Evolutionary conservation across 2,329 filamentous ascomycete genomes (phyloP).

Genomic region (Alternaria dauci): DNA sequence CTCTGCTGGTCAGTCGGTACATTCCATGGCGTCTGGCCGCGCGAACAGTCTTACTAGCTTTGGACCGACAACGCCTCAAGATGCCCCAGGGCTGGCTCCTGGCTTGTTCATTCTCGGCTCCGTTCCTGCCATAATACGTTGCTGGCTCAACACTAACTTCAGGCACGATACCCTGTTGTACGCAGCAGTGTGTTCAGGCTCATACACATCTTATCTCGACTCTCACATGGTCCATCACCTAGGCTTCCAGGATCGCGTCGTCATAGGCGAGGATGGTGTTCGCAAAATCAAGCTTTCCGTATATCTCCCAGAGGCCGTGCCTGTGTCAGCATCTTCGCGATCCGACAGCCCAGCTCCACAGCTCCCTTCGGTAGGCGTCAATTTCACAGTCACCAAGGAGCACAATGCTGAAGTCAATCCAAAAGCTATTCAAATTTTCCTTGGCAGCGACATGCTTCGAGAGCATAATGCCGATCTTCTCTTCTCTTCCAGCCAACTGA

Average conservation of each 20-base stretch:
- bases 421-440: slow-evolving; percentile 80
- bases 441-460: slow-evolving; percentile 88
- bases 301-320: slow-evolving; percentile 89
- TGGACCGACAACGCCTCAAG: slow-evolving; percentile 79
- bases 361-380: slow-evolving; percentile 80
- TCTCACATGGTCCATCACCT: slow-evolving; percentile 77
- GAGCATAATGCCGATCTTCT: slow-evolving; percentile 88
- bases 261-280: slow-evolving; percentile 70
- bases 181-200: slow-evolving; percentile 90
- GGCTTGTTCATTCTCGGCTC: slow-evolving; percentile 86
- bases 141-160: slow-evolving; percentile 91
- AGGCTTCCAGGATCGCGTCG: slow-evolving; percentile 71
- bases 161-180: slow-evolving; percentile 90
- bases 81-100: slow-evolving; percentile 78
- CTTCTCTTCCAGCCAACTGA: slow-evolving; percentile 90
- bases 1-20: slow-evolving; percentile 84
- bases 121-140: slow-evolving; percentile 92
- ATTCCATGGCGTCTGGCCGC: slow-evolving; percentile 78
- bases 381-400: slow-evolving; percentile 76
- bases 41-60: slow-evolving; percentile 76
- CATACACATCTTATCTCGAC: slow-evolving; percentile 85
- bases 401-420: slow-evolving; percentile 58
- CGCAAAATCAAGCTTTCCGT: slow-evolving; percentile 79
- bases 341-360: slow-evolving; percentile 77
- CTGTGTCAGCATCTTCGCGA: slow-evolving; percentile 77